These are phyloP conservation scores for Rhizophagus clarus DNA, from an alignment of 192 early-diverging fungal genomes.

Conservation along the genomic window DNA sequence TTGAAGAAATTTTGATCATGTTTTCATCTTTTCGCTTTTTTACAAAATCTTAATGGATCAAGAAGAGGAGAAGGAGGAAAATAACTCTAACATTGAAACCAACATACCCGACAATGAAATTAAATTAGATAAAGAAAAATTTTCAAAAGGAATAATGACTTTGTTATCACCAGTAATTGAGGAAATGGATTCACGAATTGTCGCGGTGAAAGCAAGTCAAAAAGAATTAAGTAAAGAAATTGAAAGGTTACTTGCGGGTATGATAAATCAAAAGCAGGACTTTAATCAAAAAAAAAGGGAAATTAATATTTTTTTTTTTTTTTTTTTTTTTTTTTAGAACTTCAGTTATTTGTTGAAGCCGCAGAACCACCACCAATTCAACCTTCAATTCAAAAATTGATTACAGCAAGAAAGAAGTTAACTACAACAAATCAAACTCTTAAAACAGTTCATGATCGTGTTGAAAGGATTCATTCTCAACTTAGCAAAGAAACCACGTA, in stretches of 20 bases:
- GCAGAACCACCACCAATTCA: constrained; percentile 54
- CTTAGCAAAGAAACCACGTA: constrained; percentile 28
- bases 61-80: not conserved
- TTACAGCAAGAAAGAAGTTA: constrained; percentile 49
- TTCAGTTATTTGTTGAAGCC: constrained; percentile 53
- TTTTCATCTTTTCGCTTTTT: no score
- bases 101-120: not conserved
- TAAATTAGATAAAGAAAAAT: constrained; percentile 26
- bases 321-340: constrained; percentile 39
- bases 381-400: constrained; percentile 50
- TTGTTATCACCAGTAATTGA: constrained; percentile 50
- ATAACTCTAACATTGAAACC: not conserved
- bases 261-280: no score
- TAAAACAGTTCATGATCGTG: constrained; percentile 48
- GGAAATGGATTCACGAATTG: constrained; percentile 55
- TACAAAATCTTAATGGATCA: not conserved
- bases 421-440: constrained; percentile 48
- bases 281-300: not conserved
- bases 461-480: constrained; percentile 46
- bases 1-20: no score
- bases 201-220: constrained; percentile 54
- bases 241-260: constrained; percentile 59
- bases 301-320: not conserved
- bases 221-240: constrained; percentile 59
- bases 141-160: constrained; percentile 46